Conservation (phyloP, 2,329 filamentous ascomycete genomes). For the Trichoderma atrobrunneum region DNA sequence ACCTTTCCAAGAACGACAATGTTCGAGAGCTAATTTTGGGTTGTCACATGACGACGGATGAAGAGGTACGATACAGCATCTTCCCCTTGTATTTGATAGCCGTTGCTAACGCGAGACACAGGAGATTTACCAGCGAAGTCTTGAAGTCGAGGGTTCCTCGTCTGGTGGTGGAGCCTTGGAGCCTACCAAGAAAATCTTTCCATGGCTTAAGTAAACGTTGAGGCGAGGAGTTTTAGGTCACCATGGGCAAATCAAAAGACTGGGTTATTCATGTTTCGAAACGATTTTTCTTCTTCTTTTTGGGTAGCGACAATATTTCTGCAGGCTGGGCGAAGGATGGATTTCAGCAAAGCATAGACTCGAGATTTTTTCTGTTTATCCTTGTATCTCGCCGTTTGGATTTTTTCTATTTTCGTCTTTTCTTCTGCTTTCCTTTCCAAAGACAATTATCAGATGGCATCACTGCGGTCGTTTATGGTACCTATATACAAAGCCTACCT, state of each 20-base stretch:
- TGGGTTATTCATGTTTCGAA: slow-evolving; percentile 14
- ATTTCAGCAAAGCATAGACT: slow-evolving; percentile 18
- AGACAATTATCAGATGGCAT: slow-evolving; percentile 12
- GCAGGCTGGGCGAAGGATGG: slow-evolving; percentile 18
- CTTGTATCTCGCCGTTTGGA: neutral
- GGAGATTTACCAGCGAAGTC: slow-evolving; percentile 63
- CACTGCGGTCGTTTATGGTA: slow-evolving; percentile 11
- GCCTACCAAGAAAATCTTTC: slow-evolving; percentile 61
- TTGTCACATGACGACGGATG: slow-evolving; percentile 76
- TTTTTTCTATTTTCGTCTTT: neutral
- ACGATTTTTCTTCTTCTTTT: neutral
- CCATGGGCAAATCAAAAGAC: slow-evolving; percentile 18
- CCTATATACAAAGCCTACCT: slow-evolving; percentile 3
- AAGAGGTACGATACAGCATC: slow-evolving; percentile 64
- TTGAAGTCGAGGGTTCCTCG: slow-evolving; percentile 54
- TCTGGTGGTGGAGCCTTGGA: slow-evolving; percentile 43
- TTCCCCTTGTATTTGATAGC: neutral
- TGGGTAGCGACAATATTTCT: slow-evolving; percentile 14
- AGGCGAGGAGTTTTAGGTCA: slow-evolving; percentile 29
- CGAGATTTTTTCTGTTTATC: slow-evolving; percentile 4
- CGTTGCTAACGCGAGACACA: slow-evolving; percentile 33
- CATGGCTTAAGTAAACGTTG: slow-evolving; percentile 55
- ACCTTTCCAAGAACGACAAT: slow-evolving; percentile 65
- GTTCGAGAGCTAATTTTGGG: slow-evolving; percentile 76
- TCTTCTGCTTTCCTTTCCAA: slow-evolving; percentile 1